Conservation (phyloP, 257 asterid species). For the Gardenia jasminoides region DNA sequence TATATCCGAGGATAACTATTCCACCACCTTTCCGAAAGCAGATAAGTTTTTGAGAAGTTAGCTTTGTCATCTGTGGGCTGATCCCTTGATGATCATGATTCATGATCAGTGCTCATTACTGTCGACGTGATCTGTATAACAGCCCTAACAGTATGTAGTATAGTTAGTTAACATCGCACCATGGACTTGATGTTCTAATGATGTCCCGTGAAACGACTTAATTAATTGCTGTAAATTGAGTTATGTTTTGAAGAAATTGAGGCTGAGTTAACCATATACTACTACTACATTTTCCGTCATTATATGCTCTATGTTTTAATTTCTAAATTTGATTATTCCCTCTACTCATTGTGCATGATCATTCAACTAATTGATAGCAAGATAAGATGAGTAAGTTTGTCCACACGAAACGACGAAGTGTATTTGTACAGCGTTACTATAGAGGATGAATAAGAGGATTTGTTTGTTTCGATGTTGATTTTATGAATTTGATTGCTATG, state of each 20-base stretch:
- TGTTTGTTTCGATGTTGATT: not conserved
- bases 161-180: not conserved
- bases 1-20: not conserved
- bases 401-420: not conserved
- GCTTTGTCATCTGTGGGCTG: not conserved
- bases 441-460: not conserved
- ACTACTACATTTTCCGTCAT: not conserved
- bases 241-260: slow-evolving; percentile 3
- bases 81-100: not conserved
- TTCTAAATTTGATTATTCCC: not conserved
- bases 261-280: not conserved
- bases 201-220: not conserved
- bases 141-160: not conserved
- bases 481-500: not conserved
- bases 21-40: not conserved
- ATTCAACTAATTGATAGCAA: not conserved
- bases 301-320: not conserved
- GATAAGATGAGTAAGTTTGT: not conserved
- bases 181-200: not conserved
- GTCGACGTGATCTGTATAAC: not conserved
- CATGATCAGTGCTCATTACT: not conserved
- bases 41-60: not conserved
- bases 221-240: not conserved
- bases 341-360: not conserved
- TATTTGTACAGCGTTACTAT: not conserved